Conservation (phyloP, 768 basidiomycete species). For the Rhizopogon roseolus region DNA sequence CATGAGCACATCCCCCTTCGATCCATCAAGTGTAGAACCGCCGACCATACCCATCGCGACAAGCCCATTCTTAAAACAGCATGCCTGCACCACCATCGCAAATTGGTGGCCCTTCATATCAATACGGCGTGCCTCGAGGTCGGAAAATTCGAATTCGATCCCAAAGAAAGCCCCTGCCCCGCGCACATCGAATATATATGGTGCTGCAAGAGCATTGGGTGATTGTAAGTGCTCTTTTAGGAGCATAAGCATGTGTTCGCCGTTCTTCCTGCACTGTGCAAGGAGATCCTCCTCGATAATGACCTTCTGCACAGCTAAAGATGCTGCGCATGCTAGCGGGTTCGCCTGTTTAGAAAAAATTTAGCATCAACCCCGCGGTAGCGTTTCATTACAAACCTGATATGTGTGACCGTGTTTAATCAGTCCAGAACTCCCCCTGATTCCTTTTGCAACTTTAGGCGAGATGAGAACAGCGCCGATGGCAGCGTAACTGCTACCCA, state of each 20-base stretch:
- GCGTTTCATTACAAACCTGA: slow-evolving; percentile 39
- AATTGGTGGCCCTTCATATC: slow-evolving; percentile 53
- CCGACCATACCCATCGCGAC: slow-evolving; percentile 74
- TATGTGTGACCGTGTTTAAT: slow-evolving; percentile 88
- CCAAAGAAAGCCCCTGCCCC: slow-evolving; percentile 84
- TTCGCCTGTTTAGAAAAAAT: slow-evolving; percentile 43
- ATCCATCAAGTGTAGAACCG: slow-evolving; percentile 64
- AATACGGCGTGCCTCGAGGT: slow-evolving; percentile 33
- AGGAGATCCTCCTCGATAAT: slow-evolving; percentile 69
- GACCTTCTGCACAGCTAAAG: slow-evolving; percentile 76
- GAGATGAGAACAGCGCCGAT: slow-evolving; percentile 82
- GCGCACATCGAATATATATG: slow-evolving; percentile 74
- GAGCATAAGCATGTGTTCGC: slow-evolving; percentile 53
- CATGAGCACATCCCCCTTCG: slow-evolving; percentile 66
- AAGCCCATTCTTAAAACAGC: slow-evolving; percentile 59
- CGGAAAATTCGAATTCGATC: slow-evolving; percentile 73
- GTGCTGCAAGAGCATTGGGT: slow-evolving; percentile 53
- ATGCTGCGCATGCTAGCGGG: slow-evolving; percentile 72
- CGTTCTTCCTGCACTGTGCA: slow-evolving; percentile 54
- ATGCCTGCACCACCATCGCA: slow-evolving; percentile 67
- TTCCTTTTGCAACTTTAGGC: slow-evolving; percentile 62
- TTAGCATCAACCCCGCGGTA: slow-evolving; percentile 1
- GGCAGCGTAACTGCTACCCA: slow-evolving; percentile 55
- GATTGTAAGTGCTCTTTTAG: slow-evolving; percentile 50
- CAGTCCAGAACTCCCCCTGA: slow-evolving; percentile 62